These are phyloP conservation scores for Pestalotiopsis sp. DNA, from an alignment of 2,329 filamentous ascomycete species.

Conservation along the genomic window DNA sequence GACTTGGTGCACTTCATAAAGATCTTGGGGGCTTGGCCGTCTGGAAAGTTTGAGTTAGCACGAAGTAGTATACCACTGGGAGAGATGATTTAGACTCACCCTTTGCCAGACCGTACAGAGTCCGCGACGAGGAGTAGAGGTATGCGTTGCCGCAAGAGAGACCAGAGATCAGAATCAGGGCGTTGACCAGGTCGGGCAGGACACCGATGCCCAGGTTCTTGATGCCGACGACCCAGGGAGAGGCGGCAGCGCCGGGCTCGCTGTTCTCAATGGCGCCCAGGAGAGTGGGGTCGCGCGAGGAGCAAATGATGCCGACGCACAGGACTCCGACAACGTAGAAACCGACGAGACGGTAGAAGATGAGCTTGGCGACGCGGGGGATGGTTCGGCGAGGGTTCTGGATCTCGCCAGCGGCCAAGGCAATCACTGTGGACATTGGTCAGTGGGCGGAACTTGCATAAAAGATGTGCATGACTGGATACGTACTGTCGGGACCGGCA, in stretches of 20 bases:
- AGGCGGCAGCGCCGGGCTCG: slow-evolving; percentile 52
- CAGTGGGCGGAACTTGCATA: not conserved
- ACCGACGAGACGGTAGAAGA: slow-evolving; percentile 63
- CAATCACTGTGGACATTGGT: slow-evolving; percentile 43
- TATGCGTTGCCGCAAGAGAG: slow-evolving; percentile 25
- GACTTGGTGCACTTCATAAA: slow-evolving; percentile 41
- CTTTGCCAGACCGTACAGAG: slow-evolving; percentile 30
- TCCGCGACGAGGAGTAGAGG: slow-evolving; percentile 22
- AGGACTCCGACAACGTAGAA: slow-evolving; percentile 66
- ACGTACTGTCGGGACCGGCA: slow-evolving; percentile 49
- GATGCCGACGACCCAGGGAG: slow-evolving; percentile 57
- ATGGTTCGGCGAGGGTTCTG: slow-evolving; percentile 59
- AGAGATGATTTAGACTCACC: slow-evolving; percentile 5
- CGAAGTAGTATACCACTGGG: not conserved
- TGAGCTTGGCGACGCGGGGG: slow-evolving; percentile 62
- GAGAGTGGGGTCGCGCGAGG: slow-evolving; percentile 59
- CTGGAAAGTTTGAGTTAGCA: slow-evolving; percentile 12
- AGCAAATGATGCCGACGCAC: slow-evolving; percentile 59
- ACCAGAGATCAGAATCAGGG: slow-evolving; percentile 33
- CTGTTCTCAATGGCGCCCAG: slow-evolving; percentile 54
- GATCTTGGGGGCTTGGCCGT: slow-evolving; percentile 38
- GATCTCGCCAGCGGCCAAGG: slow-evolving; percentile 45
- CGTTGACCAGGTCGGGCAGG: slow-evolving; percentile 62
- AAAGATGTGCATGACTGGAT: not conserved
- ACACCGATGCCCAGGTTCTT: slow-evolving; percentile 52